These are phyloP conservation scores for Dujonia santamariae DNA, from an alignment of 1,139 yeast species.

Conservation along the genomic window DNA sequence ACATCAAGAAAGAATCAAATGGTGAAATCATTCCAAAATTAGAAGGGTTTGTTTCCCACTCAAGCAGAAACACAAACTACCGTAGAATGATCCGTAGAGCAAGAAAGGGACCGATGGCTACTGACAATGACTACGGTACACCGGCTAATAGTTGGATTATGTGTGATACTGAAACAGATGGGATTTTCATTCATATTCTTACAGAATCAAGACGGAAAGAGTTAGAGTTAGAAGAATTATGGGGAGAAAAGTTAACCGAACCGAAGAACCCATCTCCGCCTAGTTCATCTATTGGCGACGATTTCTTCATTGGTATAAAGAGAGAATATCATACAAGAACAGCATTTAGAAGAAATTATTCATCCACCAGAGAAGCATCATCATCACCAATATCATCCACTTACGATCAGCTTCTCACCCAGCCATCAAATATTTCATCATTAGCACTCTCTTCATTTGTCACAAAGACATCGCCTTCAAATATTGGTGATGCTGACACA, in stretches of 20 bases:
- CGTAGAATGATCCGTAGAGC: slow-evolving; percentile 62
- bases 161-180: slow-evolving; percentile 63
- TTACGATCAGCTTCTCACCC: no score
- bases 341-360: background rate
- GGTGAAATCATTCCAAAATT: slow-evolving; percentile 40
- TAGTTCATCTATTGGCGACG: slow-evolving; percentile 25
- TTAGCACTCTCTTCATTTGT: no score
- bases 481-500: no score
- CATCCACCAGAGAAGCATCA: no score
- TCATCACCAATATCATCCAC: no score
- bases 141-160: slow-evolving; percentile 76
- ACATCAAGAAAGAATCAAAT: slow-evolving; percentile 31
- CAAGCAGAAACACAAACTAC: slow-evolving; percentile 54
- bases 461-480: no score
- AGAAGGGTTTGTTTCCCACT: slow-evolving; percentile 71
- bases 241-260: slow-evolving; percentile 27
- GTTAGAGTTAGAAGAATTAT: slow-evolving; percentile 65
- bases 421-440: no score
- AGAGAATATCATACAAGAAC: slow-evolving; percentile 37
- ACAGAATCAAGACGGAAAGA: slow-evolving; percentile 66
- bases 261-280: background rate
- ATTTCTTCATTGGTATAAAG: slow-evolving; percentile 48
- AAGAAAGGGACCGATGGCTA: slow-evolving; percentile 50
- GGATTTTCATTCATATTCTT: slow-evolving; percentile 66
- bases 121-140: slow-evolving; percentile 56